Percentiles rank a stretch among this genome's conserved stretches.
These are phyloP conservation scores for Phallus indusiatus DNA, from an alignment of 768 basidiomycete genomes.

Conservation along the genomic window DNA sequence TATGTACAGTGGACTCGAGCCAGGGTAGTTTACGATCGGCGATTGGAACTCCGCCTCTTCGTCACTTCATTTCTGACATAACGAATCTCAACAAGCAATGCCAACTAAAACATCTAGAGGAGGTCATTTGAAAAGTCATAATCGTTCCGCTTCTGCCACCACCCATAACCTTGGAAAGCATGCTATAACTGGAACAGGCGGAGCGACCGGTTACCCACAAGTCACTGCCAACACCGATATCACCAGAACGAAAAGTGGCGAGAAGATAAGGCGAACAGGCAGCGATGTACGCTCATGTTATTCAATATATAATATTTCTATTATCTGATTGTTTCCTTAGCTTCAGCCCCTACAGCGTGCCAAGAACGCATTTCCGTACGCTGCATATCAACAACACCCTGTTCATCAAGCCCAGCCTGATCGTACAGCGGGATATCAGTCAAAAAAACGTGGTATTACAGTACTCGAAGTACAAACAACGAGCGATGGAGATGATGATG, in stretches of 20 bases:
- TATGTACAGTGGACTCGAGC: no score
- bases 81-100: background rate
- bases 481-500: constrained; percentile 43
- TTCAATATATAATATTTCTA: background rate
- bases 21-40: no score
- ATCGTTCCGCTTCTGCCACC: background rate
- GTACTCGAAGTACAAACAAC: background rate
- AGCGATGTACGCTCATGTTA: background rate
- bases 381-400: background rate
- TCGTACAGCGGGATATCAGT: constrained; percentile 2
- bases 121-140: background rate
- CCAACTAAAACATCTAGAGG: constrained; percentile 7
- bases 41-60: constrained; percentile 4
- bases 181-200: background rate
- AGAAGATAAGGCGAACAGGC: constrained; percentile 6
- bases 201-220: background rate
- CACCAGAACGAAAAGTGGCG: constrained; percentile 1
- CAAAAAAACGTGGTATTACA: background rate
- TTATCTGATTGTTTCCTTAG: background rate
- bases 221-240: background rate
- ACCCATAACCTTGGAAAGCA: background rate
- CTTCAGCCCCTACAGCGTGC: background rate
- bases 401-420: constrained; percentile 2
- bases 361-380: background rate
- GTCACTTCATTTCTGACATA: background rate